Percentiles rank a stretch among this genome's conserved stretches.
phyloP scores from a whole-genome alignment of 331 rosid species.

The Quercus lobata region DNA sequence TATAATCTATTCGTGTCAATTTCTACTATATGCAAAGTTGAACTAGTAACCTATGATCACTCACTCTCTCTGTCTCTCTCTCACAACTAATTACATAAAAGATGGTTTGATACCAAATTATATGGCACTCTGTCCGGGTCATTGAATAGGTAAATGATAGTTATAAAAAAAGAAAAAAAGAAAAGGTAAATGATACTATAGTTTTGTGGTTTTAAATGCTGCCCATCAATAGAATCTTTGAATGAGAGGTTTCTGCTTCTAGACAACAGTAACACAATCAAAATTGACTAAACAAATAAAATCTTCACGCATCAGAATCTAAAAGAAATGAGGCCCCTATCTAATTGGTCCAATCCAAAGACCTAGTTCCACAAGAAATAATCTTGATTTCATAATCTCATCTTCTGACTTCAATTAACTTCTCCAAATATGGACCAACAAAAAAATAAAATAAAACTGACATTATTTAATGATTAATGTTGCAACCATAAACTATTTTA shows the following conservation, averaged over 20 bases:
- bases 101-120: neutral
- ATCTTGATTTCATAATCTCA: neutral
- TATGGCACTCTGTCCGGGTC: neutral
- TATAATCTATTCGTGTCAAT: neutral
- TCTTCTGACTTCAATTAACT: neutral
- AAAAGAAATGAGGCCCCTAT: no score
- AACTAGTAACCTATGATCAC: neutral
- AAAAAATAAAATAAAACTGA: neutral
- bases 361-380: neutral
- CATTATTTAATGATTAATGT: no score
- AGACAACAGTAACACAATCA: no score
- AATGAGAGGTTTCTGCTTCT: no score
- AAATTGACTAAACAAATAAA: no score
- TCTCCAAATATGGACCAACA: neutral
- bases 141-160: neutral
- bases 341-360: neutral
- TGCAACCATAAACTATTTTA: no score
- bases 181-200: no score
- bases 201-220: no score
- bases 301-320: no score
- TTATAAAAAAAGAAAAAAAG: no score
- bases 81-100: neutral
- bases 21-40: neutral
- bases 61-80: fast-evolving
- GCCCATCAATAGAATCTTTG: no score